phyloP scores from a whole-genome alignment of 2,329 filamentous ascomycete genomes.

The Fusarium sterilihyphosum region DNA sequence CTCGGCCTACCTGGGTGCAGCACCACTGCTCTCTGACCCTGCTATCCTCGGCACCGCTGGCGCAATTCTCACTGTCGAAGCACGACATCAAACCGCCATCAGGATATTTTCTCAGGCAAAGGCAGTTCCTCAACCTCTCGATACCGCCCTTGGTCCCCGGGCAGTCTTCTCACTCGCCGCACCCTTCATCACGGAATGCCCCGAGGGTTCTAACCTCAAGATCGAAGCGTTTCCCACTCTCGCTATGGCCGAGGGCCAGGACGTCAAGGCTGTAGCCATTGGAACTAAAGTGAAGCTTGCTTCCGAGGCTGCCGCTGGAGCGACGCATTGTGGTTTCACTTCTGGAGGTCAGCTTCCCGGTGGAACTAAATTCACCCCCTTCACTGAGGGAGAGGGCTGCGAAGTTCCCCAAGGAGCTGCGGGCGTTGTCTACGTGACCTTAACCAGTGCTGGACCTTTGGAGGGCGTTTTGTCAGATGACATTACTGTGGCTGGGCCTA shows the following conservation, averaged over 20 bases:
- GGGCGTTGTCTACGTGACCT: conserved; percentile 74
- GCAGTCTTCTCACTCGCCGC: conserved; percentile 79
- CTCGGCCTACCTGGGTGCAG: conserved; percentile 78
- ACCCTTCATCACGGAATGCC: conserved; percentile 77
- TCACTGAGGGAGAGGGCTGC: conserved; percentile 64
- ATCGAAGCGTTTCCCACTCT: conserved; percentile 70
- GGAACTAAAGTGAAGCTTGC: conserved; percentile 52
- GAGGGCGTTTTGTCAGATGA: conserved; percentile 66
- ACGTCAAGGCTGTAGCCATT: conserved; percentile 51
- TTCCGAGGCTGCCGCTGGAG: conserved; percentile 60
- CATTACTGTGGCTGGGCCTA: conserved; percentile 72
- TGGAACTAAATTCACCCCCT: conserved; percentile 68
- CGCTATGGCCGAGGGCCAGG: conserved; percentile 58
- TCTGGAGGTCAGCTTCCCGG: conserved; percentile 66
- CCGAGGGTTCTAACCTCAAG: conserved; percentile 67
- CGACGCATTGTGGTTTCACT: conserved; percentile 73
- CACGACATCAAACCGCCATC: conserved; percentile 79
- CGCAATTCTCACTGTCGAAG: conserved; percentile 77
- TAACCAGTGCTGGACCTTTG: conserved; percentile 64
- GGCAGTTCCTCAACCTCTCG: conserved; percentile 75
- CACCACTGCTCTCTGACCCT: conserved; percentile 68
- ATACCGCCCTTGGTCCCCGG: conserved; percentile 73
- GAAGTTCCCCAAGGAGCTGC: conserved; percentile 68
- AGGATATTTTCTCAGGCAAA: conserved; percentile 65
- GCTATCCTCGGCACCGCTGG: conserved; percentile 73